Evolutionary conservation across 768 basidiomycete genomes (phyloP).

Genomic region (Plicaturopsis crispa): DNA sequence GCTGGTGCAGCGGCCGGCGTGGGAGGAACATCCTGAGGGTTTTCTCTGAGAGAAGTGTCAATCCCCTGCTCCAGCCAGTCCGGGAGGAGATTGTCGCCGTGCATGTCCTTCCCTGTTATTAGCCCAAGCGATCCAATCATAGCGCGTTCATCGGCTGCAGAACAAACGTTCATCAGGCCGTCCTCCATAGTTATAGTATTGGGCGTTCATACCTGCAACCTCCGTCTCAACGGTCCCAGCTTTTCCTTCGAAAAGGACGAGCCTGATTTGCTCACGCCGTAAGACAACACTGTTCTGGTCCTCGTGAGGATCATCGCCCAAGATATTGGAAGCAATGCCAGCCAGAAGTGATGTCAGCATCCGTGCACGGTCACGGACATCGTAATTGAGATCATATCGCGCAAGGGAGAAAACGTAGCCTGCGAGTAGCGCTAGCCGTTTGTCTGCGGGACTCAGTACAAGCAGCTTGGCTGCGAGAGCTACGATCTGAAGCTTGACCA

Average conservation of each 20-base stretch:
- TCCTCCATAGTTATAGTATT: background rate
- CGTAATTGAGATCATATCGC: slow-evolving; percentile 82
- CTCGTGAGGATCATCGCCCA: slow-evolving; percentile 31
- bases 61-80: slow-evolving; percentile 89
- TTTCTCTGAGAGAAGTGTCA: slow-evolving; percentile 67
- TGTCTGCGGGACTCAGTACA: slow-evolving; percentile 52
- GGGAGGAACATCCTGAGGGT: slow-evolving; percentile 42
- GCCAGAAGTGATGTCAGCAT: slow-evolving; percentile 66
- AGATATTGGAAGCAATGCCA: slow-evolving; percentile 32
- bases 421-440: slow-evolving; percentile 43
- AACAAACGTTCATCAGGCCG: slow-evolving; percentile 1
- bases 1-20: slow-evolving; percentile 22
- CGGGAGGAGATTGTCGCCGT: slow-evolving; percentile 49
- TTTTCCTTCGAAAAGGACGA: slow-evolving; percentile 79
- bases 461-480: slow-evolving; percentile 84
- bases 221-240: slow-evolving; percentile 31
- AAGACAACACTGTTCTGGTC: slow-evolving; percentile 68
- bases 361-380: slow-evolving; percentile 85
- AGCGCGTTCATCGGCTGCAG: slow-evolving; percentile 28
- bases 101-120: slow-evolving; percentile 48
- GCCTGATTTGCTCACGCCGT: slow-evolving; percentile 70
- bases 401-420: slow-evolving; percentile 79
- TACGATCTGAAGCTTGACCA: slow-evolving; percentile 78
- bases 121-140: slow-evolving; percentile 62
- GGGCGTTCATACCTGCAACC: slow-evolving; percentile 20